Evolutionary conservation across 2,329 filamentous ascomycete species (phyloP).

Genomic region (Hymenotorrendiella dingleyae): DNA sequence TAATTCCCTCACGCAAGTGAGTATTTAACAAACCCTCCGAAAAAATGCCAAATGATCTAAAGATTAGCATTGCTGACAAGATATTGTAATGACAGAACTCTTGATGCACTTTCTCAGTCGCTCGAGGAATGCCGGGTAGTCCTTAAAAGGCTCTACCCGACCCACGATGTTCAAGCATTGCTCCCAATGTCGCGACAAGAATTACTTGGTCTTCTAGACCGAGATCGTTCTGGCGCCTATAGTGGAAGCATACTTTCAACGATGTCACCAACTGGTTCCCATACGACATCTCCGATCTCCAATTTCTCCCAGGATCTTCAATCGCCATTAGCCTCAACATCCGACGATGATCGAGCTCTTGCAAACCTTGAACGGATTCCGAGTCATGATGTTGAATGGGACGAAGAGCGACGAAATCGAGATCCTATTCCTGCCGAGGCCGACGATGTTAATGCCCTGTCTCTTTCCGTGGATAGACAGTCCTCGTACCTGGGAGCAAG

Average conservation of each 20-base stretch:
- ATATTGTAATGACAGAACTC: constrained; percentile 36
- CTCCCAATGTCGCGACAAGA: constrained; percentile 52
- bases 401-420: constrained; percentile 52
- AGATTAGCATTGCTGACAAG: constrained; percentile 16
- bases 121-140: constrained; percentile 61
- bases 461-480: constrained; percentile 50
- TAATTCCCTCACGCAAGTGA: constrained; percentile 73
- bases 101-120: constrained; percentile 58
- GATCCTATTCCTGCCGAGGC: constrained; percentile 57
- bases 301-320: constrained; percentile 40
- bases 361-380: constrained; percentile 63
- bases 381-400: constrained; percentile 57
- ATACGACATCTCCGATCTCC: constrained; percentile 36
- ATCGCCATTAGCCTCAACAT: constrained; percentile 44
- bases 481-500: constrained; percentile 67
- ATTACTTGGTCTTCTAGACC: constrained; percentile 50
- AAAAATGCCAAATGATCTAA: constrained; percentile 1
- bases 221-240: constrained; percentile 28
- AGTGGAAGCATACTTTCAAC: constrained; percentile 30
- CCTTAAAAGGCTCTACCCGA: constrained; percentile 56
- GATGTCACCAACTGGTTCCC: constrained; percentile 47
- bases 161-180: constrained; percentile 45
- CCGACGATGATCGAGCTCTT: constrained; percentile 40
- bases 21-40: too few relatives aligned
- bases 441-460: constrained; percentile 67